A percentile compares a stretch with the other conserved stretches of the same genome.
Evolutionary conservation across 2,329 filamentous ascomycete genomes (phyloP).

Genomic region (Cryphonectria nitschkei): DNA sequence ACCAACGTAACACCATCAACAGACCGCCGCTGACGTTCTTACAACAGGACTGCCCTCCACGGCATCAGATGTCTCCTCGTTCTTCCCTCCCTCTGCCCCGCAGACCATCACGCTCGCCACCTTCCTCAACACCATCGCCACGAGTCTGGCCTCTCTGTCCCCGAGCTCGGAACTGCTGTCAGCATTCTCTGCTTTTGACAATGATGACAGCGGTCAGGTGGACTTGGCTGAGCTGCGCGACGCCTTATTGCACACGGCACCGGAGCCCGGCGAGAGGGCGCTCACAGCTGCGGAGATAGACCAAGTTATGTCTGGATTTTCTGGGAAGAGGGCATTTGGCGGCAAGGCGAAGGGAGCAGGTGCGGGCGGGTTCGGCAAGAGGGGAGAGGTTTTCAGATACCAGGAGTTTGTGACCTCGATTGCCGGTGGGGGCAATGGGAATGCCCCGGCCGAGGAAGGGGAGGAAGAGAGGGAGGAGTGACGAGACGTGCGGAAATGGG

Average conservation of each 20-base stretch:
- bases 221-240: slow-evolving; percentile 82
- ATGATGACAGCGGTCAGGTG: slow-evolving; percentile 92
- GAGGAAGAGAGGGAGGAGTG: slow-evolving; percentile 34
- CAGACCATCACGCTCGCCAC: slow-evolving; percentile 81
- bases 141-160: slow-evolving; percentile 73
- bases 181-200: slow-evolving; percentile 93
- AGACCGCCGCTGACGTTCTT: not conserved
- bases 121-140: slow-evolving; percentile 82
- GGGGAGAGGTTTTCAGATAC: slow-evolving; percentile 91
- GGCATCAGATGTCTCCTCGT: slow-evolving; percentile 71
- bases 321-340: slow-evolving; percentile 80
- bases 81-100: slow-evolving; percentile 75
- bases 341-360: slow-evolving; percentile 62
- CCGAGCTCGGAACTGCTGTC: slow-evolving; percentile 80
- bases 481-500: slow-evolving; percentile 8
- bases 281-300: slow-evolving; percentile 79
- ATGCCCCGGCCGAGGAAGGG: slow-evolving; percentile 8
- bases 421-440: slow-evolving; percentile 53
- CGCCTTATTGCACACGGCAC: slow-evolving; percentile 79
- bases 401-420: slow-evolving; percentile 84
- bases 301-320: slow-evolving; percentile 84
- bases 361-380: slow-evolving; percentile 58
- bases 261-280: slow-evolving; percentile 69
- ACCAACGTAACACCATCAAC: no score
- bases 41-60: slow-evolving; percentile 71